phyloP scores from a whole-genome alignment of 2,329 filamentous ascomycete genomes.

The Grosmannia clavigera region DNA sequence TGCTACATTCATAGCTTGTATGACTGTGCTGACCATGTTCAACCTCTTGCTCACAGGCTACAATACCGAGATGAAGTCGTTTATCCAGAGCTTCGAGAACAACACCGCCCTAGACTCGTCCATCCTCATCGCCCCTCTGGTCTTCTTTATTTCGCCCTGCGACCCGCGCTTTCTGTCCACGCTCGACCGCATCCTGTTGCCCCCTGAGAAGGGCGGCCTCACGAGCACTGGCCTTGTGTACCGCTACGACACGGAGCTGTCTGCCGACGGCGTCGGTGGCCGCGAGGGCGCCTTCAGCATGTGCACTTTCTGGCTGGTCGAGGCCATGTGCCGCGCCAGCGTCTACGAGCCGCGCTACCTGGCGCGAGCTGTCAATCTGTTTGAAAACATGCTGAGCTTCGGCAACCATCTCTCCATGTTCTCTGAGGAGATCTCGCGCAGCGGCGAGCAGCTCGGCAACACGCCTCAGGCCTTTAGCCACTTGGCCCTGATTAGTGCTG shows the following conservation, averaged over 20 bases:
- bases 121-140: slow-evolving; percentile 62
- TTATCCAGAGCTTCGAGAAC: slow-evolving; percentile 66
- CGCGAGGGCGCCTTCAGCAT: slow-evolving; percentile 67
- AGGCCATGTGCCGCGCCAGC: slow-evolving; percentile 59
- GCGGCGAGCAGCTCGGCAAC: slow-evolving; percentile 67
- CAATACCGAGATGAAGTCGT: slow-evolving; percentile 55
- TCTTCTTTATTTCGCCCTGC: slow-evolving; percentile 69
- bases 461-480: slow-evolving; percentile 72
- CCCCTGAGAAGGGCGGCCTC: slow-evolving; percentile 62
- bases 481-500: slow-evolving; percentile 61
- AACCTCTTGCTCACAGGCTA: slow-evolving; percentile 36
- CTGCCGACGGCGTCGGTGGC: slow-evolving; percentile 65
- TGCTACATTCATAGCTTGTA: not conserved
- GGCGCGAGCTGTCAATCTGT: slow-evolving; percentile 50
- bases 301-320: slow-evolving; percentile 76
- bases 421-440: slow-evolving; percentile 63
- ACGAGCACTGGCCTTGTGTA: slow-evolving; percentile 66
- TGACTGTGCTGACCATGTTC: not conserved
- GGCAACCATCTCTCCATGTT: slow-evolving; percentile 70
- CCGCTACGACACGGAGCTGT: slow-evolving; percentile 56
- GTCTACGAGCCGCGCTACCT: slow-evolving; percentile 54
- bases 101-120: slow-evolving; percentile 59
- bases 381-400: slow-evolving; percentile 68
- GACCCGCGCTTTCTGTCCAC: slow-evolving; percentile 65
- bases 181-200: slow-evolving; percentile 56